These are phyloP conservation scores for Obba rivulosa DNA, from an alignment of 768 basidiomycete genomes.

Conservation along the genomic window DNA sequence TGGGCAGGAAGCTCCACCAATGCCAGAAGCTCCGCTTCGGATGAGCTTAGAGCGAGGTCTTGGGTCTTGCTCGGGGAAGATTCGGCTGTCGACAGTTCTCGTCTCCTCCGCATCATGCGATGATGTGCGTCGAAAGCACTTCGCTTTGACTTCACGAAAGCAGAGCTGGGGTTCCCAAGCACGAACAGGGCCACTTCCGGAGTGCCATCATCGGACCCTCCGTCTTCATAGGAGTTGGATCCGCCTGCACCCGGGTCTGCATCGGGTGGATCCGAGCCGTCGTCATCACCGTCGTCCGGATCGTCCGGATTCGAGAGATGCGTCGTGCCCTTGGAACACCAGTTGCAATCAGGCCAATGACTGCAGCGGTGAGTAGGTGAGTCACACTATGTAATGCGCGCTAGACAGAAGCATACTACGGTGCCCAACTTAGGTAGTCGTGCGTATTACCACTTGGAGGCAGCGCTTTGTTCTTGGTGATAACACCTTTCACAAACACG, in stretches of 20 bases:
- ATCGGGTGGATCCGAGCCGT: conserved; percentile 6
- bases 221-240: too few species aligned
- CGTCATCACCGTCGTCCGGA: conserved; percentile 2
- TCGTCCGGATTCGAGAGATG: conserved; percentile 14
- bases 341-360: conserved; percentile 52
- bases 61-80: neutral
- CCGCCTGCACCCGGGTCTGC: too few species aligned
- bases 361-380: conserved; percentile 23
- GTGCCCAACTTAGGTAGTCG: conserved; percentile 56
- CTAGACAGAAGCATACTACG: conserved; percentile 38
- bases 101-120: conserved; percentile 13
- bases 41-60: too few species aligned
- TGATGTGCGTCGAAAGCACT: conserved; percentile 4
- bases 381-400: neutral
- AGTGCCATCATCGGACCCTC: neutral
- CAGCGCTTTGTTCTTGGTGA: conserved; percentile 23
- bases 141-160: neutral
- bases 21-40: too few species aligned
- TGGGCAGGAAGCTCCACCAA: neutral
- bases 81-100: neutral
- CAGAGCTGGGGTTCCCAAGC: neutral
- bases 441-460: conserved; percentile 35
- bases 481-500: conserved; percentile 27
- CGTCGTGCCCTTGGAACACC: conserved; percentile 34
- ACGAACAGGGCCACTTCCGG: neutral